A percentile compares a stretch with the other conserved stretches of the same genome.
These are phyloP conservation scores for Camellia lanceoleosa DNA, from an alignment of 148 eudicot species.

Conservation along the genomic window DNA sequence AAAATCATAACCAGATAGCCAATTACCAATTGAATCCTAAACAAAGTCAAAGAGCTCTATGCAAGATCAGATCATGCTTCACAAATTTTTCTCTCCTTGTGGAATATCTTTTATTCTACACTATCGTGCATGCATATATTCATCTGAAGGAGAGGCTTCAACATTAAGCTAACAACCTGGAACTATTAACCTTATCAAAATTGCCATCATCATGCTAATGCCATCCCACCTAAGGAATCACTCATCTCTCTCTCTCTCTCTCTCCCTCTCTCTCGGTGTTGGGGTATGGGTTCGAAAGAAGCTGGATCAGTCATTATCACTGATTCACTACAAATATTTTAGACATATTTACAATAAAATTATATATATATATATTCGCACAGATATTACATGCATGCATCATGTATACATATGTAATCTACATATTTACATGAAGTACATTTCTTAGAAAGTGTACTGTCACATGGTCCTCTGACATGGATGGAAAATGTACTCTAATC, in stretches of 20 bases:
- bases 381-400: too few species aligned
- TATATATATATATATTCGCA: background rate
- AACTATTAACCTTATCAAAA: background rate
- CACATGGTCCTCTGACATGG: background rate
- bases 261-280: background rate
- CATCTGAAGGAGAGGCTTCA: background rate
- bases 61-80: background rate
- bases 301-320: background rate
- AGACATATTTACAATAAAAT: background rate
- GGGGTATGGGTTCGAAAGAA: background rate
- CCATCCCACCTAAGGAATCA: background rate
- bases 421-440: background rate
- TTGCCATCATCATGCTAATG: background rate
- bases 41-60: background rate
- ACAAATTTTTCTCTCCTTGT: background rate
- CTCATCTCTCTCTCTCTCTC: background rate
- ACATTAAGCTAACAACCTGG: constrained; percentile 3
- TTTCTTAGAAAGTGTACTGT: background rate
- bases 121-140: background rate
- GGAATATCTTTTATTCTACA: background rate
- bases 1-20: constrained; percentile 12
- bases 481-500: background rate
- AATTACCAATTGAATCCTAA: background rate
- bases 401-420: background rate
- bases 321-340: background rate